Conservation (phyloP, 345 rosid genomes). For the Hibiscus tridactylites region DNA sequence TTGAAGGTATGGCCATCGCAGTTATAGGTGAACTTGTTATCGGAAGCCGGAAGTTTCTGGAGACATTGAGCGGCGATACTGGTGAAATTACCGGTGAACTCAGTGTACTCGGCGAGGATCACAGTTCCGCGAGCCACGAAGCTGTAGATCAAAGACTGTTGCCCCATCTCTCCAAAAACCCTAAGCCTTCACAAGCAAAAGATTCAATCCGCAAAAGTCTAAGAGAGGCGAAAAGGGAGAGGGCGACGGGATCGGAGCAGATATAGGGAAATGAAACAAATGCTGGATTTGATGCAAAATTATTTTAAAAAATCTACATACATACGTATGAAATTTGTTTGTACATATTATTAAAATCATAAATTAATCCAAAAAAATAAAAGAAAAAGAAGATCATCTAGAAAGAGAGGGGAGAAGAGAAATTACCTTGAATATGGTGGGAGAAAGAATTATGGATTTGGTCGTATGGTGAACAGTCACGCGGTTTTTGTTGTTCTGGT, state of each 20-base stretch:
- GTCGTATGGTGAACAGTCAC: not conserved
- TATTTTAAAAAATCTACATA: no score
- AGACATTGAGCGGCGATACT: slow-evolving; percentile 67
- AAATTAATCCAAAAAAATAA: no score
- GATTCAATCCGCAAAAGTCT: not conserved
- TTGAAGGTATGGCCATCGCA: slow-evolving; percentile 83
- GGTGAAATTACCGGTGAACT: slow-evolving; percentile 76
- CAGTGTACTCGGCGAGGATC: slow-evolving; percentile 64
- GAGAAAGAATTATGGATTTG: not conserved
- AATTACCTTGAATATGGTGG: not conserved
- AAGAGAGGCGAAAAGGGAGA: not conserved
- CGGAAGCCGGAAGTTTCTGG: slow-evolving; percentile 63
- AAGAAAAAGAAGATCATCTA: not conserved
- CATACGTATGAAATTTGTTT: not conserved
- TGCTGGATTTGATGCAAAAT: not conserved
- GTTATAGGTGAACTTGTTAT: slow-evolving; percentile 69
- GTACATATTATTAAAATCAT: not conserved
- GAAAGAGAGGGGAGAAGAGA: not conserved
- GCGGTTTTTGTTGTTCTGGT: not conserved
- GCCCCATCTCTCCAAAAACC: slow-evolving; percentile 37
- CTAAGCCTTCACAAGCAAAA: not conserved
- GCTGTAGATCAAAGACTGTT: slow-evolving; percentile 63
- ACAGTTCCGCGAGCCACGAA: slow-evolving; percentile 72
- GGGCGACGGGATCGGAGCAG: slow-evolving; percentile 1
- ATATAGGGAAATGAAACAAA: slow-evolving; percentile 1